These are phyloP conservation scores for Clarireedia monteithiana DNA, from an alignment of 2,329 filamentous ascomycete genomes.

Conservation along the genomic window DNA sequence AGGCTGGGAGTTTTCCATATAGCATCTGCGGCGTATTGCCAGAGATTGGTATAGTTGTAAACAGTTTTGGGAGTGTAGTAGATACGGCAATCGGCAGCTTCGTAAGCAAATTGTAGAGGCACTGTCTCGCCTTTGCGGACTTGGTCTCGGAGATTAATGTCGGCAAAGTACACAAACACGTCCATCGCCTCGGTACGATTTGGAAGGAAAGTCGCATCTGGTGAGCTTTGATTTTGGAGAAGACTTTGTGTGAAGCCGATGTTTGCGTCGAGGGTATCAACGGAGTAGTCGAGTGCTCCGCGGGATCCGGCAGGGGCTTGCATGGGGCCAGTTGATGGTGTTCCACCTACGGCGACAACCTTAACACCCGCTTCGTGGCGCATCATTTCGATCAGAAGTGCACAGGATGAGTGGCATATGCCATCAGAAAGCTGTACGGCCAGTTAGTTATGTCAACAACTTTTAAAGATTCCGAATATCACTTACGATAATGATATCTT, in stretches of 20 bases:
- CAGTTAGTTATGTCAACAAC: not conserved
- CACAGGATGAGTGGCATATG: conserved; percentile 51
- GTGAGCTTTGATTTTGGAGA: conserved; percentile 9
- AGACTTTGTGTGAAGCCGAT: conserved; percentile 21
- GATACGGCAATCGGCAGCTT: conserved; percentile 52
- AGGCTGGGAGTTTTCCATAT: conserved; percentile 32
- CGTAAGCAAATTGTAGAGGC: conserved; percentile 52
- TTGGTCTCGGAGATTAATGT: conserved; percentile 37
- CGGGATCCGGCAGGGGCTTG: conserved; percentile 45
- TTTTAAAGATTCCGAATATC: not conserved
- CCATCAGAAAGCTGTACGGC: conserved; percentile 44
- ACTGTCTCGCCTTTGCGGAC: conserved; percentile 24
- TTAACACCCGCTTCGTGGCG: conserved; percentile 45
- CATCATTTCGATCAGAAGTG: conserved; percentile 48
- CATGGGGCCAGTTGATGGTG: conserved; percentile 38
- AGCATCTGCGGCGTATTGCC: conserved; percentile 36
- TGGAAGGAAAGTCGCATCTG: conserved; percentile 16
- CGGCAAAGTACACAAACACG: conserved; percentile 24
- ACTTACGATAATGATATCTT: conserved; percentile 33
- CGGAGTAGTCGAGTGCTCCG: conserved; percentile 34
- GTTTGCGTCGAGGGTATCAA: conserved; percentile 20
- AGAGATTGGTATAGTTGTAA: conserved; percentile 40
- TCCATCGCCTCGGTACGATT: conserved; percentile 15
- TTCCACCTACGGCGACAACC: conserved; percentile 44
- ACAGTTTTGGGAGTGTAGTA: conserved; percentile 49